Evolutionary conservation across 371 early-diverging fungal species (phyloP).

Genomic region (Mortierella sp.): DNA sequence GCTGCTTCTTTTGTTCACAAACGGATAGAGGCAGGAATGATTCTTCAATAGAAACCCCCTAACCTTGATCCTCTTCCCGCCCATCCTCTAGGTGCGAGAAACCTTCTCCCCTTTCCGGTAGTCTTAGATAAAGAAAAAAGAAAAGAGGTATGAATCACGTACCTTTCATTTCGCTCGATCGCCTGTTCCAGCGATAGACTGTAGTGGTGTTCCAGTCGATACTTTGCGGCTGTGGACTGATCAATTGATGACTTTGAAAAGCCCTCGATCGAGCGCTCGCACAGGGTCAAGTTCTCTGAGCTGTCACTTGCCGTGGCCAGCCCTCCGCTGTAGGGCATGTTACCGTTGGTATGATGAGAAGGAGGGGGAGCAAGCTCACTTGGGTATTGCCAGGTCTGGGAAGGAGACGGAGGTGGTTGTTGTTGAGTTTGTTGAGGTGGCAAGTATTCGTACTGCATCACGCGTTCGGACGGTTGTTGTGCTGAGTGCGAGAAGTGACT

Average conservation of each 20-base stretch:
- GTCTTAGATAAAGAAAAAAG: no score
- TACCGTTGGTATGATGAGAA: constrained; percentile 2
- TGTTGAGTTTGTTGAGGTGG: no score
- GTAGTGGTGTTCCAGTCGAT: constrained; percentile 91
- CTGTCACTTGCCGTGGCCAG: constrained; percentile 18
- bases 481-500: no score
- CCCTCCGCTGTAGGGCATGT: constrained; percentile 27
- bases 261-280: constrained; percentile 69
- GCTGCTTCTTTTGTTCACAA: constrained; percentile 86
- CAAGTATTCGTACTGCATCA: no score
- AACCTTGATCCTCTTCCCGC: no score
- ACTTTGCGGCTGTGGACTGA: constrained; percentile 87
- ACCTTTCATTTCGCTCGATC: constrained; percentile 89
- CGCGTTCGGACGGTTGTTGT: no score
- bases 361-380: constrained; percentile 7
- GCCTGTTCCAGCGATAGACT: constrained; percentile 87
- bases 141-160: no score
- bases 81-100: no score
- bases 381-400: constrained; percentile 8
- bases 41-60: no score
- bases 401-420: constrained; percentile 14
- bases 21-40: no score
- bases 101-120: no score
- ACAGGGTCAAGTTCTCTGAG: constrained; percentile 37
- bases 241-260: constrained; percentile 84